Base-by-base conservation (phyloP, 192 early-diverging fungal genomes). In the Allomyces macrogynus region DNA sequence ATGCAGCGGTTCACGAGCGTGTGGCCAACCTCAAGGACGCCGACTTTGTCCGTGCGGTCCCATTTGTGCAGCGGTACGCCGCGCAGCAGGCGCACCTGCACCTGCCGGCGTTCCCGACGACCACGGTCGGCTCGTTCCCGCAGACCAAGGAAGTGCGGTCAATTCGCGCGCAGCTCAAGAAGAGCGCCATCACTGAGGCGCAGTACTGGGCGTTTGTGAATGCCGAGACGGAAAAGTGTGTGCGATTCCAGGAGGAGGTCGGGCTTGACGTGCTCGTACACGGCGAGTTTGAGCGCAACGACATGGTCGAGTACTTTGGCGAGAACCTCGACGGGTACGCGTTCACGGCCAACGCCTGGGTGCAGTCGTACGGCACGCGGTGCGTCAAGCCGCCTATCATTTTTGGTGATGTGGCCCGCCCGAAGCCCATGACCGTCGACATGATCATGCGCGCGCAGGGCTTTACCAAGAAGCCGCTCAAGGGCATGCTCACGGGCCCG, bases 401-500 rank as follows among this genome's bases (percentile, higher is more conserved):
- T 75, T 96, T 84, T 72, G 95, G 95, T 72, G 95, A 98, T 76
- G 90, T 98, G 62, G 80, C 80, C 65, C 90, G 93, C 62, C 89
- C 89, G 44, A 73, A 79, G 54, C 81, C 93, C 61, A 98, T 98
- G 92, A 98, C 95, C 24, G 87, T 96, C 66, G 83, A 82, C 32
- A 82, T 84, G 78, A 84, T 84, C 23, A 74, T 71, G 66, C 95
- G 90, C 68, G 89, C 95, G 61, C 92, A 98, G 79, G 81, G 83
- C 44, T 79, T 91, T 67, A 95, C 92, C 77, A 72, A 69, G 43
- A 86, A 87, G 73, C 90, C 91, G 65, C 86, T 98, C 87, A 98
- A 98, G 84, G 95, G 93, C 71, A 98, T 98, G 95, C 86, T 98
- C 64, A 98, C 95, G 40, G 95, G 95, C 26, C 95, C 95, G 24